Base-by-base conservation (phyloP, 1,284 basidiomycete genomes). In the Takashimella tepidaria region DNA sequence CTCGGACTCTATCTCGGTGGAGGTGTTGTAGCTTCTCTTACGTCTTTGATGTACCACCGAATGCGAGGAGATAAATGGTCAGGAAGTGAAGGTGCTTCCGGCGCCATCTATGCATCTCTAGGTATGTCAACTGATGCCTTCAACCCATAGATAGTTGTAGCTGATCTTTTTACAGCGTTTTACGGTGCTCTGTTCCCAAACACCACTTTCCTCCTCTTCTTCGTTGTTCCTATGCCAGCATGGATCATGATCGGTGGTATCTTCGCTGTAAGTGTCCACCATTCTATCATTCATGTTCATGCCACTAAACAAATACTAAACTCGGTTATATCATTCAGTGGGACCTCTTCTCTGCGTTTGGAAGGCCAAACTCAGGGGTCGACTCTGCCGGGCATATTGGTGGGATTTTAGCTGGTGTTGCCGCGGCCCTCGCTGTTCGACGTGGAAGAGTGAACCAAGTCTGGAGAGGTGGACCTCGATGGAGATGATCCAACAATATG, bases 331-430 rank as follows among this genome's bases (percentile, higher is more conserved):
- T 1, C 26, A 5, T 13, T 3, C 48, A 67, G 67, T 74, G 59
- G 54, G 72, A 74, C 50, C 54, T 66, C n/a, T 68, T 64, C 51
- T 58, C 54, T 11, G 62, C 64, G 11, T 10, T 68, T 6, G 52
- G 52, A 42, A 19, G 62, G 41, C 63, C 62, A 12, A 43, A 56
- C 46, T 59, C 60, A 10, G 55, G 58, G 43, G 78, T 81, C 0
- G 88, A 92, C 70, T 84, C 84, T 1, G 83, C 85, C 1, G 89
- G 86, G 3, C 90, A 93, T 70, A 78, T 92, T 5, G 89, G 85
- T 0, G 91, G 90, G 3, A 75, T 90, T 16, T 59, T 88, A 1
- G 80, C 83, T 45, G 90, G 90, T 16, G 72, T 85, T 24, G 81
- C 73, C 4, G 88, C 84, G 61, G 89, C 69, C 6, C 22, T 68